phyloP scores from a whole-genome alignment of 2,329 filamentous ascomycete species.

The Fusarium albosuccineum region DNA sequence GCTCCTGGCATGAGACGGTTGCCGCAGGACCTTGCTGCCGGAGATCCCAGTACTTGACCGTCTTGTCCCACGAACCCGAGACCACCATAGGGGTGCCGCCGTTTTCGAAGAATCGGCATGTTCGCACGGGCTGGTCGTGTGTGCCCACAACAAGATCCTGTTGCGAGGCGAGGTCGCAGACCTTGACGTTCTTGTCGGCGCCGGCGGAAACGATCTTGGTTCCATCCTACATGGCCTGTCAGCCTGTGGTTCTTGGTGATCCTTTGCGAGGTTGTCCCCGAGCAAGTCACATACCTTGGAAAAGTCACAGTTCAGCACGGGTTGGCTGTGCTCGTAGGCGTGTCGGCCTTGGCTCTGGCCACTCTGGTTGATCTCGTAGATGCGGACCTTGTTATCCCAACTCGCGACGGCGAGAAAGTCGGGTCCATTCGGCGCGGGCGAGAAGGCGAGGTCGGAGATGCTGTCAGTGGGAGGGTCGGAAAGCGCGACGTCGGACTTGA shows the following conservation, averaged over 20 bases:
- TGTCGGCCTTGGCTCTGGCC: conserved; percentile 88
- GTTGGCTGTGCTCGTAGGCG: conserved; percentile 85
- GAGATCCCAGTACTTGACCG: conserved; percentile 89
- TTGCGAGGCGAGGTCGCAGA: conserved; percentile 82
- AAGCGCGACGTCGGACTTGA: conserved; percentile 88
- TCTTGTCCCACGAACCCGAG: conserved; percentile 94
- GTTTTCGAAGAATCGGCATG: conserved; percentile 81
- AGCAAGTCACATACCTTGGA: conserved; percentile 75
- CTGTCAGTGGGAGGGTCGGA: conserved; percentile 86
- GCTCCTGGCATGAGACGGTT: conserved; percentile 76
- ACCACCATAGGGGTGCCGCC: conserved; percentile 84
- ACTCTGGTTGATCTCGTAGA: conserved; percentile 87
- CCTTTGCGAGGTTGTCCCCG: background rate
- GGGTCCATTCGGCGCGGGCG: conserved; percentile 65
- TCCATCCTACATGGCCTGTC: conserved; percentile 75
- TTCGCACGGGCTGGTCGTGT: conserved; percentile 86
- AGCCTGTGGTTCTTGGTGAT: conserved; percentile 5
- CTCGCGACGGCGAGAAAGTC: conserved; percentile 92
- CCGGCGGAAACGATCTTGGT: conserved; percentile 88
- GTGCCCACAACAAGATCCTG: conserved; percentile 81
- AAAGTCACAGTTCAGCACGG: conserved; percentile 88
- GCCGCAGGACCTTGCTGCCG: conserved; percentile 75
- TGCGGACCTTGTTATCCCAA: conserved; percentile 98
- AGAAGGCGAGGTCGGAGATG: conserved; percentile 89
- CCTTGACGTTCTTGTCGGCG: conserved; percentile 89